A percentile compares a stretch with the other conserved stretches of the same genome.
phyloP scores from a whole-genome alignment of 371 early-diverging fungal genomes.

The Vairimorpha necatrix region DNA sequence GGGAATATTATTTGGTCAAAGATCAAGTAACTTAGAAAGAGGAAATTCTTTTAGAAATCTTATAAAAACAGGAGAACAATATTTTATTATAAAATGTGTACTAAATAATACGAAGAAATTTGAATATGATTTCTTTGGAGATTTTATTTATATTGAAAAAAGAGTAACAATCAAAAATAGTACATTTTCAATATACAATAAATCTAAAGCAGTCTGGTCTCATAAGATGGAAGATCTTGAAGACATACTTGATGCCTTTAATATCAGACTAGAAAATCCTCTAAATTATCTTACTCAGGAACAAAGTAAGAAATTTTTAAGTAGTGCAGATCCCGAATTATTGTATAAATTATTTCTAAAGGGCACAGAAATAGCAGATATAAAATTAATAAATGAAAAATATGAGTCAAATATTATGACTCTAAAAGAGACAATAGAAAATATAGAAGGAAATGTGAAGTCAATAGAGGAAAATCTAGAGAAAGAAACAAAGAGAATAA shows the following conservation, averaged over 20 bases:
- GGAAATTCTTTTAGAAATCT: constrained; percentile 57
- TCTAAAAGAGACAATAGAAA: constrained; percentile 40
- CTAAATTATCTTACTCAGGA: constrained; percentile 65
- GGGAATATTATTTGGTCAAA: constrained; percentile 63
- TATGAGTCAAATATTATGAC: constrained; percentile 12
- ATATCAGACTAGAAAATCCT: constrained; percentile 61
- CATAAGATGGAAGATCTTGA: constrained; percentile 54
- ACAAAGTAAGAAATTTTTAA: constrained; percentile 62
- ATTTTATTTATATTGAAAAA: constrained; percentile 57
- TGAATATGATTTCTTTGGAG: constrained; percentile 36
- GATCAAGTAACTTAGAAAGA: constrained; percentile 55
- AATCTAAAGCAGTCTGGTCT: constrained; percentile 25
- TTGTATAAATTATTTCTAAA: constrained; percentile 61
- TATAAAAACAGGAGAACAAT: constrained; percentile 56
- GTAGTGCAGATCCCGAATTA: constrained; percentile 32
- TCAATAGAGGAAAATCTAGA: constrained; percentile 29
- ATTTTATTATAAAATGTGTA: constrained; percentile 36
- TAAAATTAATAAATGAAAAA: constrained; percentile 47
- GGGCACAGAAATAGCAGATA: constrained; percentile 63
- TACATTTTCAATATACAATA: constrained; percentile 34
- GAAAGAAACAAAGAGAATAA: constrained; percentile 20
- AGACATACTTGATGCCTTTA: constrained; percentile 48
- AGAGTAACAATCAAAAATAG: constrained; percentile 27
- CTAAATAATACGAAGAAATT: constrained; percentile 42
- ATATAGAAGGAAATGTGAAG: constrained; percentile 13